Evolutionary conservation across 2,329 filamentous ascomycete genomes (phyloP).

Genomic region (Claviceps digitariae): DNA sequence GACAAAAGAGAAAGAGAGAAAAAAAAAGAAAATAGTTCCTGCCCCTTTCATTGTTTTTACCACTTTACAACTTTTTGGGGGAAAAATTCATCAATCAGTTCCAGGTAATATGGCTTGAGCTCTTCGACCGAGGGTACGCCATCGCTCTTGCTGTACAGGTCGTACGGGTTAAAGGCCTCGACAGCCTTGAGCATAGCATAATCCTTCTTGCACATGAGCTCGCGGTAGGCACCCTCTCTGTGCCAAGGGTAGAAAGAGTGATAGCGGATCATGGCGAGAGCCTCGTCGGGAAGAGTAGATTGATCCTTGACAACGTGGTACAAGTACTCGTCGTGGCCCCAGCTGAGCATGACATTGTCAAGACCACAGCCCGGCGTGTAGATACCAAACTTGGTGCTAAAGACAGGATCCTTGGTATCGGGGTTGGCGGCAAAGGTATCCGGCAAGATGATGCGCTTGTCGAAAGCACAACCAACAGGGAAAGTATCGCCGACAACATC

Average conservation of each 20-base stretch:
- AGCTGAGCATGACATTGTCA: slow-evolving; percentile 78
- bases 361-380: slow-evolving; percentile 68
- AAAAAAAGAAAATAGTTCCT: too few relatives aligned
- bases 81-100: slow-evolving; percentile 30
- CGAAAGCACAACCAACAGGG: slow-evolving; percentile 63
- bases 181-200: slow-evolving; percentile 68
- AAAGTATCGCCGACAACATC: slow-evolving; percentile 84
- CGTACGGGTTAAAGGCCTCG: slow-evolving; percentile 80
- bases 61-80: slow-evolving; percentile 25
- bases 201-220: slow-evolving; percentile 77
- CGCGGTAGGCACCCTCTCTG: slow-evolving; percentile 61
- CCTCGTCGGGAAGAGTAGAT: slow-evolving; percentile 63
- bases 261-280: slow-evolving; percentile 84
- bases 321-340: slow-evolving; percentile 81
- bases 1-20: not conserved
- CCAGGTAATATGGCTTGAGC: slow-evolving; percentile 46
- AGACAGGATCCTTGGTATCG: slow-evolving; percentile 57
- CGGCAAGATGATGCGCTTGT: slow-evolving; percentile 66
- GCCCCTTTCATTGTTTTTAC: slow-evolving; percentile 13
- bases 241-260: slow-evolving; percentile 94
- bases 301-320: slow-evolving; percentile 82
- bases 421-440: slow-evolving; percentile 67
- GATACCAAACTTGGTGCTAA: slow-evolving; percentile 65
- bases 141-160: slow-evolving; percentile 85
- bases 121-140: slow-evolving; percentile 62